phyloP scores from a whole-genome alignment of 192 early-diverging fungal genomes.

The Thamnidium elegans region DNA sequence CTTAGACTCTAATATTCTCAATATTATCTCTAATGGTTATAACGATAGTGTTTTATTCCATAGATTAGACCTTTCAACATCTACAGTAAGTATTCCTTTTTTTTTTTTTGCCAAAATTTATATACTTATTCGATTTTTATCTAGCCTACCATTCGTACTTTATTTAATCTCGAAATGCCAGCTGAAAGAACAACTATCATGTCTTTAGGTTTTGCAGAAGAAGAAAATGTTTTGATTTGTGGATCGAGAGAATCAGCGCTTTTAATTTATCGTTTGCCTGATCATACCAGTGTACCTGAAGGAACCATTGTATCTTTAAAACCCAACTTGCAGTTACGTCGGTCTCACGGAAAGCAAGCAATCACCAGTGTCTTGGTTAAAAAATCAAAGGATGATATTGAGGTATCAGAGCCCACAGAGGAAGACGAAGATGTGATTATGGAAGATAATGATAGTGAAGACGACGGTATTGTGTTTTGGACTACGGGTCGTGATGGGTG shows the following conservation, averaged over 20 bases:
- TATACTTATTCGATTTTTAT: background rate
- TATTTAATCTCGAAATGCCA: conserved; percentile 31
- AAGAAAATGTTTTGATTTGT: conserved; percentile 32
- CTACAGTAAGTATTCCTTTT: background rate
- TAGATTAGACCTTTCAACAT: conserved; percentile 26
- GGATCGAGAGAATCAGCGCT: conserved; percentile 44
- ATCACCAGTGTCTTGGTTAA: conserved; percentile 42
- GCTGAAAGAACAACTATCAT: conserved; percentile 27
- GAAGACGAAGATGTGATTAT: background rate
- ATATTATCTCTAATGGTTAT: conserved; percentile 37
- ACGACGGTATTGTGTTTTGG: conserved; percentile 47
- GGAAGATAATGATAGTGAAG: conserved; percentile 10
- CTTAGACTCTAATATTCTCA: conserved; percentile 14
- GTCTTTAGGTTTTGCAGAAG: conserved; percentile 22
- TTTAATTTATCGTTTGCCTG: conserved; percentile 31
- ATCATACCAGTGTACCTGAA: background rate
- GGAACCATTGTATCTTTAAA: conserved; percentile 1
- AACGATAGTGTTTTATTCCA: conserved; percentile 35
- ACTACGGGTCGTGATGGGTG: conserved; percentile 67
- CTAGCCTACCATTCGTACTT: conserved; percentile 22
- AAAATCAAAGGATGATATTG: background rate
- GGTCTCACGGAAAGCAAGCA: conserved; percentile 48
- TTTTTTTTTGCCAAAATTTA: background rate
- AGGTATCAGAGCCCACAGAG: background rate
- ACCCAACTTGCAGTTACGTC: conserved; percentile 35